Evolutionary conservation across 768 basidiomycete genomes (phyloP).

Genomic region (Boletus subcaerulescens): DNA sequence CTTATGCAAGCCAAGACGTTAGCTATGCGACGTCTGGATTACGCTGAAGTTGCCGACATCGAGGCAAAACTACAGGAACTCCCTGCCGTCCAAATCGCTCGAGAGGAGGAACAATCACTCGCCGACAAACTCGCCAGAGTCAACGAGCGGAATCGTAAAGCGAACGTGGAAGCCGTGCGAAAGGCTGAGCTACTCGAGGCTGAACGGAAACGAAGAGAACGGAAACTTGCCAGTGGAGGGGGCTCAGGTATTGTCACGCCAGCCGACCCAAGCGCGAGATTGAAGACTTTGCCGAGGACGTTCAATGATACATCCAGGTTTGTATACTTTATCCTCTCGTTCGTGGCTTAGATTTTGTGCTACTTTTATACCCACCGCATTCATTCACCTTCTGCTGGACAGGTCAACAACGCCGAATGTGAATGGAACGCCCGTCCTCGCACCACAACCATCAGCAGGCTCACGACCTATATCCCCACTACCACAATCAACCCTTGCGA

Average conservation of each 20-base stretch:
- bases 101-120: slow-evolving; percentile 31
- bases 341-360: slow-evolving; percentile 19
- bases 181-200: slow-evolving; percentile 68
- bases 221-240: slow-evolving; percentile 46
- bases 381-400: slow-evolving; percentile 8
- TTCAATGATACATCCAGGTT: slow-evolving; percentile 64
- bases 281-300: slow-evolving; percentile 61
- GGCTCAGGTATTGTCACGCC: slow-evolving; percentile 40
- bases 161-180: slow-evolving; percentile 77
- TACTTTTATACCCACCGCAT: slow-evolving; percentile 14
- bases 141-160: slow-evolving; percentile 87
- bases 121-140: slow-evolving; percentile 65
- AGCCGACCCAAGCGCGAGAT: slow-evolving; percentile 61
- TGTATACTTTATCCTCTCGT: slow-evolving; percentile 16
- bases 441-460: slow-evolving; percentile 26
- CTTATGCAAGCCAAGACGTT: slow-evolving; percentile 71
- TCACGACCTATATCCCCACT: slow-evolving; percentile 39
- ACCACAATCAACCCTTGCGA: slow-evolving; percentile 20
- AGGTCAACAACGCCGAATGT: slow-evolving; percentile 47
- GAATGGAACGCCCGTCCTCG: slow-evolving; percentile 42
- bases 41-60: slow-evolving; percentile 54
- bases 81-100: slow-evolving; percentile 15
- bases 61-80: slow-evolving; percentile 64
- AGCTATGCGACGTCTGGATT: slow-evolving; percentile 73
- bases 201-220: slow-evolving; percentile 68